phyloP scores from a whole-genome alignment of 1,284 basidiomycete genomes.

The Agaricales sp. region DNA sequence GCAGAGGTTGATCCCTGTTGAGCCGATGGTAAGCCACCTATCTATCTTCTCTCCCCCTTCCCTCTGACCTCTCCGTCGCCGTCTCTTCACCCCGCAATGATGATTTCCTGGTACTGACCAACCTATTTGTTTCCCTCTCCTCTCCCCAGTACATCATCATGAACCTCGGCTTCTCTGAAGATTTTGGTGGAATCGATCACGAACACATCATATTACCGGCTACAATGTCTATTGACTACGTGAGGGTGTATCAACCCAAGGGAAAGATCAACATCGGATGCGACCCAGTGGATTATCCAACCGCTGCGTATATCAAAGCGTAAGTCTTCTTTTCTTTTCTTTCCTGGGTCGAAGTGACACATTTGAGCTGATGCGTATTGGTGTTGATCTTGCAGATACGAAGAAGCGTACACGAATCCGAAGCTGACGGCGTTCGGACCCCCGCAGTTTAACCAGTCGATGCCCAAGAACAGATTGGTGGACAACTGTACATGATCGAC shows the following conservation, averaged over 20 bases:
- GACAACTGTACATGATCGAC: no score
- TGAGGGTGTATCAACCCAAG: conserved; percentile 44
- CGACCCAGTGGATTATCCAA: conserved; percentile 43
- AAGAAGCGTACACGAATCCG: conserved; percentile 28
- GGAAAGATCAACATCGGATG: conserved; percentile 41
- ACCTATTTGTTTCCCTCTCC: no score
- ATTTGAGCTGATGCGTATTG: neutral
- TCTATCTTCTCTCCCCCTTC: neutral
- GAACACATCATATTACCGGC: conserved; percentile 14
- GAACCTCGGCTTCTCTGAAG: conserved; percentile 25
- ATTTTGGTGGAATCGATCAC: conserved; percentile 41
- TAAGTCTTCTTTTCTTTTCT: conserved; percentile 13
- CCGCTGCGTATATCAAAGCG: conserved; percentile 35
- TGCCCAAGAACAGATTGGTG: neutral
- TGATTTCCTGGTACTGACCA: no score
- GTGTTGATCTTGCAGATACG: conserved; percentile 15
- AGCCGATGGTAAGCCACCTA: conserved; percentile 11
- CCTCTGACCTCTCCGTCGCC: no score
- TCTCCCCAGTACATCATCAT: conserved; percentile 31
- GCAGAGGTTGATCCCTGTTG: conserved; percentile 11
- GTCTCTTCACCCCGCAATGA: no score
- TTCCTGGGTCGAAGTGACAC: neutral
- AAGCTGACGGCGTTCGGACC: conserved; percentile 26
- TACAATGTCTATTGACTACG: conserved; percentile 46
- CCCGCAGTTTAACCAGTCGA: neutral